Evolutionary conservation across 192 early-diverging fungal species (phyloP), one percentile per base, ranked within the genome.

Genomic region (Coemansia sp.): DNA sequence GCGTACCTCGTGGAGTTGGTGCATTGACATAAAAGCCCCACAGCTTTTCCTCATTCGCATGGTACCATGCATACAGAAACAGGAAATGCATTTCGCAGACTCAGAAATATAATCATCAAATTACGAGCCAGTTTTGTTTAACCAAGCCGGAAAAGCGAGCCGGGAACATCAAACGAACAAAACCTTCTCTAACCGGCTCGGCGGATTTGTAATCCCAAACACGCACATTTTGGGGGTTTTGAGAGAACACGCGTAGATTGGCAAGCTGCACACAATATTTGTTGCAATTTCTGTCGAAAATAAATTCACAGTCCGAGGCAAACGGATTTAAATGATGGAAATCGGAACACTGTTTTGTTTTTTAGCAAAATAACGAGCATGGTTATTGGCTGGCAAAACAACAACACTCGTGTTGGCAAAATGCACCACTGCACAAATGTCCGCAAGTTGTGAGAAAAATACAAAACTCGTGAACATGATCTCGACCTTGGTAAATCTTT

Each of bases 321-420:
- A 11, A 14, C 41, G 12, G 41, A 43, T 43, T 43, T 43, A 43
- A 16, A 54, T 12, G n/a, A 26, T 11, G 53, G 12, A 8, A 55
- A 55, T 55, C 53, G 25, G 53, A 55, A 55, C 53, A 55, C 9
- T 43, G 38, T 39, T 41, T 59, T n/a, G 14, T 12, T 25, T 52
- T 52, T 50, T 50, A 26, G 53, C 10, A 29, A 55, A 27, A 29
- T 3, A 57, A 14, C 35, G 3, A 31, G 29, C 55, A 57, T 23
- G 57, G 10, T 60, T 51, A 62, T 62, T 62, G 60, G 45, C 49
- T 51, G 60, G 60, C 60, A 50, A 51, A 62, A 62, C 43, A 62
- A 50, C 43, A 62, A 62, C 45, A 62, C 22, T 12, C 2, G 14
- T 8, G 47, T 48, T 25, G 61, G 61, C 26, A 61, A 35, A 61